Evolutionary conservation across 768 basidiomycete genomes (phyloP), one percentile per base, ranked within the genome.

Genomic region (Suillus lakei): DNA sequence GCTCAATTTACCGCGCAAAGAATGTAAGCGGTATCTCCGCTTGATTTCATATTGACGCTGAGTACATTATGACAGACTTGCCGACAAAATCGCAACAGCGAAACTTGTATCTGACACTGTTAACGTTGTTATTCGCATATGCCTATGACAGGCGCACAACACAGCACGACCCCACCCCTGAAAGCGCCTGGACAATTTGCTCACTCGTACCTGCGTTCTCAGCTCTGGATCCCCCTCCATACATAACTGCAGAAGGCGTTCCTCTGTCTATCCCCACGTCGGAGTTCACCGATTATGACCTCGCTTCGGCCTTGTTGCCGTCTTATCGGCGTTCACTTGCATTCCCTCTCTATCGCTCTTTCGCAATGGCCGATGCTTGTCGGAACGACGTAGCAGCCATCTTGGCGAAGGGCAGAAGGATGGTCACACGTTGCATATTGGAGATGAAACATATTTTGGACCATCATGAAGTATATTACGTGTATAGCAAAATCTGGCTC

Each of bases 401-500:
- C 62, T 80, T 95, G 48, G 72, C 75, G 8, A 82, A 79, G 63
- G 93, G 93, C 2, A 89, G 84, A 76, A 84, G 90, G 46, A 80
- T 77, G 39, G 80, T 91, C 28, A 74, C 87, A 62, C 86, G 91
- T 69, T 89, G 84, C 71, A 81, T 95, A 41, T 78, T 96, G 51
- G 88, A 88, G 74, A 82, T 89, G 80, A 93, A 91, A 77, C 74
- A 81, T 46, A 87, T 93, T 56, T 76, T 96, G 67, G 92, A 93
- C 71, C 89, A 86, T 70, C 92, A 93, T 68, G 92, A 93, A 67
- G 89, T 91, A 12, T 96, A 95, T 77, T 94, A 93, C 74, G 82
- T 93, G n/a, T 95, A 93, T 75, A 89, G 86, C 76, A 93, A 92
- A 74, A 85, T 94, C 39, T 96, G 93, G 93, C 69, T 94, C 51